phyloP scores from a whole-genome alignment of 2,329 filamentous ascomycete species.

The Xylariaceae sp. region DNA sequence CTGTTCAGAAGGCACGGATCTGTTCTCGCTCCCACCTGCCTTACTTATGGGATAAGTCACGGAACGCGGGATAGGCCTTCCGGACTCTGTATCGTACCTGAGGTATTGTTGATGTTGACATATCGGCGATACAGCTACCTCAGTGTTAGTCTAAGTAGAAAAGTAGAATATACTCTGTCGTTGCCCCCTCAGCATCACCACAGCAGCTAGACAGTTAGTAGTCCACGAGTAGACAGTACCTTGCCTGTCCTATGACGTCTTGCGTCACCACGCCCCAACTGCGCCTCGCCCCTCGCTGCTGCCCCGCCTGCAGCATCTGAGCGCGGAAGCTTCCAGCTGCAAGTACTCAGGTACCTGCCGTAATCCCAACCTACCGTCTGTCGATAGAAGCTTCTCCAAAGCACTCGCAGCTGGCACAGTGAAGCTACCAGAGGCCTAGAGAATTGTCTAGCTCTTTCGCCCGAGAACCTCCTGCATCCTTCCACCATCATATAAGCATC shows the following conservation, averaged over 20 bases:
- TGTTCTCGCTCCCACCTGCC: too few species aligned
- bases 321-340: conserved; percentile 16
- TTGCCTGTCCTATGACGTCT: not conserved
- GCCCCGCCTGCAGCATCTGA: not conserved
- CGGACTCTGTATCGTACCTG: too few species aligned
- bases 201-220: not conserved
- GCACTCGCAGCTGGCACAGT: not conserved
- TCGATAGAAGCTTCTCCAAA: conserved; percentile 23
- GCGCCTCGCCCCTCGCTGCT: not conserved
- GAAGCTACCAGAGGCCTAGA: conserved; percentile 20
- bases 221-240: not conserved
- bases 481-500: conserved; percentile 16
- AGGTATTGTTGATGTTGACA: too few species aligned
- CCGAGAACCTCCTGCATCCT: conserved; percentile 10
- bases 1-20: too few species aligned
- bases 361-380: too few species aligned
- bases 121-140: too few species aligned
- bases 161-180: not conserved
- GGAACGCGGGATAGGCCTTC: too few species aligned
- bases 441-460: conserved; percentile 21
- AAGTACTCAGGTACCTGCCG: too few species aligned
- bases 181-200: not conserved
- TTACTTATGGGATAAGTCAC: too few species aligned
- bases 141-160: not conserved
- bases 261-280: not conserved